phyloP scores from a whole-genome alignment of 441 rosid species.

The Hura crepitans region DNA sequence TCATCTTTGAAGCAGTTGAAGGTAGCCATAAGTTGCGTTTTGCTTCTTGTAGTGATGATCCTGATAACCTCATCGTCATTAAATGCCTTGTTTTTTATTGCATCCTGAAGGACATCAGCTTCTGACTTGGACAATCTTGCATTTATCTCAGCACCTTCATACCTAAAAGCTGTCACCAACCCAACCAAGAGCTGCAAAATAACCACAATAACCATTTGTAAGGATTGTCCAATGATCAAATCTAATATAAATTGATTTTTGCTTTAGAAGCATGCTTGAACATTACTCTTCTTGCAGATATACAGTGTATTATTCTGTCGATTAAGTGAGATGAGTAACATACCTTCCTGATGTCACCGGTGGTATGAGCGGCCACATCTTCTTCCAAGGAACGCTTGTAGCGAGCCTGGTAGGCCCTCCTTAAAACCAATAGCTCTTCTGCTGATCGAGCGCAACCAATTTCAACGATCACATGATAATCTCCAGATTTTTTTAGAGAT shows the following conservation, averaged over 20 bases:
- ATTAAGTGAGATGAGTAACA: no score
- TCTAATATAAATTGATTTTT: no score
- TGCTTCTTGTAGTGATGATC: constrained; percentile 61
- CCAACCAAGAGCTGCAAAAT: constrained; percentile 51
- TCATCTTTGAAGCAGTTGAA: constrained; percentile 53
- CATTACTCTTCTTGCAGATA: no score
- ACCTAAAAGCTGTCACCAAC: constrained; percentile 50
- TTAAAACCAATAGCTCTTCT: constrained; percentile 59
- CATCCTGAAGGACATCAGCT: constrained; percentile 48
- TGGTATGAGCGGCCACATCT: constrained; percentile 57
- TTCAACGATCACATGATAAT: constrained; percentile 49
- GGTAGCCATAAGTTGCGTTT: constrained; percentile 52
- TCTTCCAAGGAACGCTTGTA: constrained; percentile 65
- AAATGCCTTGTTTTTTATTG: constrained; percentile 38
- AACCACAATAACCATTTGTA: no score
- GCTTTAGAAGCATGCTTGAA: no score
- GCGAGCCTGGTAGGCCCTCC: constrained; percentile 54
- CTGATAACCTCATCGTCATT: constrained; percentile 55
- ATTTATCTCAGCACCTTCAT: constrained; percentile 49
- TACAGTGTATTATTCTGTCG: no score
- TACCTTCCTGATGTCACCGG: constrained; percentile 54
- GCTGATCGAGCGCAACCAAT: constrained; percentile 45
- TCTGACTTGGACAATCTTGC: constrained; percentile 41
- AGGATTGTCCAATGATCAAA: no score
- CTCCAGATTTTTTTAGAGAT: constrained; percentile 39